Evolutionary conservation across 2,329 filamentous ascomycete genomes (phyloP).

Genomic region (Westerdykella sp.): DNA sequence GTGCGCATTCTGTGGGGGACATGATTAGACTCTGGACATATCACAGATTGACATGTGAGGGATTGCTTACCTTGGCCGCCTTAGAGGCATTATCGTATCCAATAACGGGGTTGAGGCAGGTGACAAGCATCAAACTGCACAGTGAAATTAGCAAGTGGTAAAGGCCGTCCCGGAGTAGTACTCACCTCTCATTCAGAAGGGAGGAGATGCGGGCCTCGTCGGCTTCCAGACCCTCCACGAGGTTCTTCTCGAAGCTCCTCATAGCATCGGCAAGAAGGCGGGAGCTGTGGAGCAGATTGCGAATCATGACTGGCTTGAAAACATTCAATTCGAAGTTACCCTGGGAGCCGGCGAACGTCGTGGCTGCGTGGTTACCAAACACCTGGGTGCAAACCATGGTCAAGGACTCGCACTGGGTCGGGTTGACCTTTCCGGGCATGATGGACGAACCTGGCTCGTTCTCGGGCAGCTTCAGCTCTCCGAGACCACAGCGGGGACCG

Average conservation of each 20-base stretch:
- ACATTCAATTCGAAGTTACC: conserved; percentile 99
- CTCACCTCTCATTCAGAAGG: conserved; percentile 91
- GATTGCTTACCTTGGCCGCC: conserved; percentile 61
- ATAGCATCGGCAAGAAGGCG: conserved; percentile 87
- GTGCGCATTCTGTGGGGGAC: conserved; percentile 64
- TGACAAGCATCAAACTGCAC: conserved; percentile 87
- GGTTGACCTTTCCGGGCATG: conserved; percentile 99
- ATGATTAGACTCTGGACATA: too few relatives aligned
- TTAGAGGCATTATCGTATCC: conserved; percentile 96
- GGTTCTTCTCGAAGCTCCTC: conserved; percentile 90
- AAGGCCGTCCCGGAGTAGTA: conserved; percentile 4
- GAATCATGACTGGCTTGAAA: conserved; percentile 95
- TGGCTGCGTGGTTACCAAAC: conserved; percentile 92
- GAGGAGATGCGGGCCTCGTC: conserved; percentile 88
- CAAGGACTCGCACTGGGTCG: conserved; percentile 93
- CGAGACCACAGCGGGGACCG: conserved; percentile 89
- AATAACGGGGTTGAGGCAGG: conserved; percentile 94
- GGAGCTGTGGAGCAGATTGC: conserved; percentile 88
- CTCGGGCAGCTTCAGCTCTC: conserved; percentile 87
- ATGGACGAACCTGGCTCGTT: conserved; percentile 97
- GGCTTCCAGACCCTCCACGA: conserved; percentile 79
- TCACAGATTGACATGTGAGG: too few relatives aligned
- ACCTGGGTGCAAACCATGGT: conserved; percentile 98
- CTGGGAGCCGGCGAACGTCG: conserved; percentile 91
- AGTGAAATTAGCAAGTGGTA: conserved; percentile 8